Evolutionary conservation across 2,329 filamentous ascomycete species (phyloP).

Genomic region (Alternaria novae-zelandiae): DNA sequence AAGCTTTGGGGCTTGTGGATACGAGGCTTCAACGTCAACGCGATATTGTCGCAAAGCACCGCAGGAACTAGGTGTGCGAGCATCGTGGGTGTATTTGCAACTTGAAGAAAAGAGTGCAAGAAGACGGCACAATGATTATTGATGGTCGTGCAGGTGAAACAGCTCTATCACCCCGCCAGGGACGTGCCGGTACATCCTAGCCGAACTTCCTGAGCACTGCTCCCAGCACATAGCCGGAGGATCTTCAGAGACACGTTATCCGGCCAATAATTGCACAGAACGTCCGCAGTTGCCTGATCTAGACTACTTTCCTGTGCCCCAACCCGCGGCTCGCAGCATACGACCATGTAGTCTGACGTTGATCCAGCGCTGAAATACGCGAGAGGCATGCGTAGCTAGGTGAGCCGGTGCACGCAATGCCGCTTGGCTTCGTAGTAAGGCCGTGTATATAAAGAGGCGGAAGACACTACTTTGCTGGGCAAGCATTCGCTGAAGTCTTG

Average conservation of each 20-base stretch:
- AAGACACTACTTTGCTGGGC: not conserved
- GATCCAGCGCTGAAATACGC: not conserved
- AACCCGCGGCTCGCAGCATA: not conserved
- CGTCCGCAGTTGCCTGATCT: conserved; percentile 18
- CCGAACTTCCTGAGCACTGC: conserved; percentile 3
- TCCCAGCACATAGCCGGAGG: conserved; percentile 12
- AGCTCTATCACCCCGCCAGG: not conserved
- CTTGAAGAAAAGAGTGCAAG: not conserved
- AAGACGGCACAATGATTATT: not conserved
- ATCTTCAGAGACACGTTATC: conserved; percentile 15
- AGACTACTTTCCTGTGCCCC: conserved; percentile 17
- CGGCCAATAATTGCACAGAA: conserved; percentile 14
- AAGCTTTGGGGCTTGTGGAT: not conserved
- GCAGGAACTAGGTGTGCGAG: not conserved
- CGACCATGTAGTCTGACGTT: not conserved
- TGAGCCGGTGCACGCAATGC: not conserved
- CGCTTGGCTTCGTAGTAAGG: not conserved
- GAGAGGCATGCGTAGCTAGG: not conserved
- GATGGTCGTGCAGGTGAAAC: not conserved
- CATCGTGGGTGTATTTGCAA: no score
- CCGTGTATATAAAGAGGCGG: conserved; percentile 13
- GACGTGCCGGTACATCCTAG: conserved; percentile 4
- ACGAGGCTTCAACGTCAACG: not conserved
- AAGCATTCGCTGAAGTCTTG: conserved; percentile 5
- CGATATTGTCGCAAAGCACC: not conserved